Base-by-base conservation (phyloP, 2,329 filamentous ascomycete genomes). In the Chaetomiaceae sp. region DNA sequence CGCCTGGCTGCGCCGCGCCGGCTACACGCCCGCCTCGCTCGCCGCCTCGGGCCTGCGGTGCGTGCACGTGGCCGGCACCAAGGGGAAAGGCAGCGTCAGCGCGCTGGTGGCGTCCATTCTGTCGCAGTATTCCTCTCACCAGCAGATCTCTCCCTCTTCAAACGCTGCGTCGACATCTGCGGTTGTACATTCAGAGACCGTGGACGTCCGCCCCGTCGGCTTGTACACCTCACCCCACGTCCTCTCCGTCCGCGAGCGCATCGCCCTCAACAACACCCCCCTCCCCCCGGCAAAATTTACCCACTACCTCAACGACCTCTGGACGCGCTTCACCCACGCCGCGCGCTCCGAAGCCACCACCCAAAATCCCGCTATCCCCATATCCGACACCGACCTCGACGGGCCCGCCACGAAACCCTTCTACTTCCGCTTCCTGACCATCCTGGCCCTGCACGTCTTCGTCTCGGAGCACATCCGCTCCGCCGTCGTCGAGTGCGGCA, bases 51-150 rank as follows among this genome's bases (percentile, higher is more conserved):
- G 59, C 4, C 65, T 76, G 42, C 67, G 65, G 14, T 75, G 74
- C 55, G 80, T 97, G 50, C 91, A 97, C 62, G 81, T 97, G 37
- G 87, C 91, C 1, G 91, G 91, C 11, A 96, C 90, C 4, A 97
- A 96, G 65, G 91, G 91, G 50, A 97, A 96, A 65, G 90, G 90
- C 33, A 93, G 87, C 2, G 89, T 88, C 0, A 88, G 86, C 54
- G 85, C 90, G 9, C 91, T 90, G 63, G 78, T 88, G 17, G 88
- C 88, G 12, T 83, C 83, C 2, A 86, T 95, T 52, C 72, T 95
- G n/a, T 68, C 73, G 3, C 70, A 58, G 48, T 65, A 69, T 36
- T n/a, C n/a, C n/a, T n/a, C n/a, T n/a, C n/a, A n/a, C n/a, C n/a
- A n/a, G n/a, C n/a, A n/a, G n/a, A n/a, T n/a, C n/a, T n/a, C n/a